A percentile compares a stretch with the other conserved stretches of the same genome.
These are phyloP conservation scores for Aspergillus oerlinghausenensis DNA, from an alignment of 2,329 filamentous ascomycete genomes.

Conservation along the genomic window DNA sequence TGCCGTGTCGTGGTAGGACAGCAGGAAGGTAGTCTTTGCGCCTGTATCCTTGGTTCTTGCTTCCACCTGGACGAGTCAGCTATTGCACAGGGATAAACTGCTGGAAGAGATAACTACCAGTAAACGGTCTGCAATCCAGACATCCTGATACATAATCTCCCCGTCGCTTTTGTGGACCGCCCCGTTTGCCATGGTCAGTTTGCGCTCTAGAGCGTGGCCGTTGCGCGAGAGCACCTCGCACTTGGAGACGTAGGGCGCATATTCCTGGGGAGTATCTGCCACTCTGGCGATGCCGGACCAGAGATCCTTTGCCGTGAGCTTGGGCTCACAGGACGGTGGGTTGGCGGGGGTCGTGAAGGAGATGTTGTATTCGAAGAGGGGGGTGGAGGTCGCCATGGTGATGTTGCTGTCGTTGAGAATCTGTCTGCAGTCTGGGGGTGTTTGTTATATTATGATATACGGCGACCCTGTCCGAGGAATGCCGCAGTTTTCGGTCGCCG, in stretches of 20 bases:
- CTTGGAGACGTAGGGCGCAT: background rate
- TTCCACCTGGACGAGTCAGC: background rate
- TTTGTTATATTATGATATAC: background rate
- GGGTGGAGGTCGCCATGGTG: background rate
- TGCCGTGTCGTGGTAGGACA: background rate
- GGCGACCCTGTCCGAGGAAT: background rate
- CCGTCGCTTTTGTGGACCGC: background rate
- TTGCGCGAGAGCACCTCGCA: background rate
- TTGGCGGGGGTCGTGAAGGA: background rate
- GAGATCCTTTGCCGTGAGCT: background rate
- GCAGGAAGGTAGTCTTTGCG: background rate
- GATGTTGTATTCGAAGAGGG: background rate
- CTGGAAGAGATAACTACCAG: background rate
- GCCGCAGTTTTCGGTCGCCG: background rate
- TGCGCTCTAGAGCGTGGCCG: background rate
- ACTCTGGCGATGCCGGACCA: background rate
- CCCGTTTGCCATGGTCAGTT: background rate
- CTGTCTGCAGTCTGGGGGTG: background rate
- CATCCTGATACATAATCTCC: background rate
- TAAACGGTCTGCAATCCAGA: background rate
- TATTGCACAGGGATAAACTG: too few species aligned
- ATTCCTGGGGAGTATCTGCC: background rate
- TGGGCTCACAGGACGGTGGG: background rate
- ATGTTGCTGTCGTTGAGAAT: background rate
- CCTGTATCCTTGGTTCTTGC: background rate